These are phyloP conservation scores for Fraxinus paxiana DNA, from an alignment of 305 asterid genomes.

Conservation along the genomic window DNA sequence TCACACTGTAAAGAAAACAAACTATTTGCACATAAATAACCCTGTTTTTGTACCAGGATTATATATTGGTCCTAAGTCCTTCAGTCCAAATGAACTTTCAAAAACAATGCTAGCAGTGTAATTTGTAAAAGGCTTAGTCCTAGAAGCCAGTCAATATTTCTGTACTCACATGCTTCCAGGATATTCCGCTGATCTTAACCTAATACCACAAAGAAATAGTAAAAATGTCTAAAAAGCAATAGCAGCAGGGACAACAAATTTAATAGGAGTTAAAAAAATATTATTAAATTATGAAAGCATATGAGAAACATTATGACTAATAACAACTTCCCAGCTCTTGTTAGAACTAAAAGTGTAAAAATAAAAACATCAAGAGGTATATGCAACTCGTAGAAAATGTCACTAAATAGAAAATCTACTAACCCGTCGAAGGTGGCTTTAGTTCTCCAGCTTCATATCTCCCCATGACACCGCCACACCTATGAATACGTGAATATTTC, in stretches of 20 bases:
- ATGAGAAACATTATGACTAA: background rate
- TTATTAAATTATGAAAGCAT: background rate
- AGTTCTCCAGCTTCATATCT: slow-evolving; percentile 57
- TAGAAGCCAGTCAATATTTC: background rate
- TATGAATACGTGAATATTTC: slow-evolving; percentile 14
- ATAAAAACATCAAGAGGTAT: background rate
- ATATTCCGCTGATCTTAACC: background rate
- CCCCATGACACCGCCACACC: slow-evolving; percentile 62
- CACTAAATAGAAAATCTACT: slow-evolving; percentile 17
- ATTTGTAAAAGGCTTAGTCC: background rate
- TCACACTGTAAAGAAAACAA: background rate
- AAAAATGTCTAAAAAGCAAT: background rate
- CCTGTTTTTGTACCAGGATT: background rate
- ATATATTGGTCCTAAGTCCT: background rate
- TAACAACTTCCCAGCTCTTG: background rate
- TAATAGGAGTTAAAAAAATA: background rate
- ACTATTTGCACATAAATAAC: background rate
- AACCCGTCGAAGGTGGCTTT: slow-evolving; percentile 52
- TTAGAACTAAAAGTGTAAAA: background rate
- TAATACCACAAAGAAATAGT: background rate
- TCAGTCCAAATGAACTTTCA: background rate
- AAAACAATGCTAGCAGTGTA: background rate
- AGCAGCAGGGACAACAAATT: background rate
- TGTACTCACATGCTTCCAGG: background rate
- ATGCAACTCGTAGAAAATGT: background rate